Evolutionary conservation across 345 rosid genomes (phyloP).

Genomic region (Populus deltoides): DNA sequence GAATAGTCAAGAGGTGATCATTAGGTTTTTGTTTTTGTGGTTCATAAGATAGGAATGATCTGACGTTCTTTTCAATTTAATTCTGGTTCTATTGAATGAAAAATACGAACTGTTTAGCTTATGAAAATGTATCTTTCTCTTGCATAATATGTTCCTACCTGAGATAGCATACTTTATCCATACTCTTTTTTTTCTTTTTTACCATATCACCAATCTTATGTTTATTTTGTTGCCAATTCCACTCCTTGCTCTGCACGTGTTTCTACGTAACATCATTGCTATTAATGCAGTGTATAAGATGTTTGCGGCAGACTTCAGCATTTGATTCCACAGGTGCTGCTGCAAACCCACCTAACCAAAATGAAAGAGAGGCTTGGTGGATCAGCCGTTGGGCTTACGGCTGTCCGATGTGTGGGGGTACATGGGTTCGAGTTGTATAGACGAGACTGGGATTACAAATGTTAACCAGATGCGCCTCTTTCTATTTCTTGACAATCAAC

Average conservation of each 20-base stretch:
- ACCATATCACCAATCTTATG: neutral
- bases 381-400: conserved; percentile 95
- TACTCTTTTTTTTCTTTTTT: neutral
- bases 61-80: neutral
- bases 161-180: neutral
- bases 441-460: neutral
- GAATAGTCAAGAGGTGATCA: neutral
- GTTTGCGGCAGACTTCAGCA: conserved; percentile 93
- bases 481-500: neutral
- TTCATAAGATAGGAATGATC: neutral
- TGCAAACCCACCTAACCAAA: conserved; percentile 46
- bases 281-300: conserved; percentile 82
- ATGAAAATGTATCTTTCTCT: neutral
- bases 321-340: conserved; percentile 62
- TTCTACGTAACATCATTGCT: neutral
- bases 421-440: conserved; percentile 95
- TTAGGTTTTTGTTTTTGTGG: neutral
- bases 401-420: conserved; percentile 98
- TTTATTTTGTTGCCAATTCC: neutral
- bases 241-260: neutral
- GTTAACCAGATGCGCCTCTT: neutral
- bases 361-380: conserved; percentile 82
- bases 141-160: neutral
- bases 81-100: neutral
- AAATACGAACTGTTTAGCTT: neutral